phyloP scores from a whole-genome alignment of 2,329 filamentous ascomycete species.

The Ascochyta clinopodiicola region DNA sequence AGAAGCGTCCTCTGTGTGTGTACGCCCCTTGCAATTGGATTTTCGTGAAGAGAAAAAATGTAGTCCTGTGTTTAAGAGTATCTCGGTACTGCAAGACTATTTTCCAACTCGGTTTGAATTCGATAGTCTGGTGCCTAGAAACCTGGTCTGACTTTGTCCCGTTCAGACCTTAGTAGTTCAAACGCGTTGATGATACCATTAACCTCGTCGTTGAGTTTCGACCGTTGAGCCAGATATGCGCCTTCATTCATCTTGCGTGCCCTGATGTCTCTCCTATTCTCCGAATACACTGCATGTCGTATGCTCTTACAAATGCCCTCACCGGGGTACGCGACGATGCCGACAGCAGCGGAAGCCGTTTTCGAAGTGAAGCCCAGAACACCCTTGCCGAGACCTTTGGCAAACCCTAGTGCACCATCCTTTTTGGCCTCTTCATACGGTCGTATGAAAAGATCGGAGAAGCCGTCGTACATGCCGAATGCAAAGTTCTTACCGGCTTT shows the following conservation, averaged over 20 bases:
- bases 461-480: slow-evolving; percentile 41
- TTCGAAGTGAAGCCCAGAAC: slow-evolving; percentile 7
- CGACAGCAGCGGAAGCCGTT: slow-evolving; percentile 6
- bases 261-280: slow-evolving; percentile 7
- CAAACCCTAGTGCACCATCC: slow-evolving; percentile 41
- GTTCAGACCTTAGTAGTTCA: neutral
- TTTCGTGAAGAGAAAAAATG: too few species aligned
- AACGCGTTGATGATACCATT: slow-evolving; percentile 1
- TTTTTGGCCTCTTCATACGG: slow-evolving; percentile 42
- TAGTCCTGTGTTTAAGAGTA: neutral
- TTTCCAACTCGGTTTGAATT: neutral
- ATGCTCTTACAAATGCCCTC: slow-evolving; percentile 24
- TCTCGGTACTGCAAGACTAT: too few species aligned
- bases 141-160: neutral
- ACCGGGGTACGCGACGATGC: slow-evolving; percentile 25
- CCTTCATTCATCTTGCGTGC: slow-evolving; percentile 5
- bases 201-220: neutral
- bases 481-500: slow-evolving; percentile 45
- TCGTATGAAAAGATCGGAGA: slow-evolving; percentile 41
- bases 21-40: too few species aligned
- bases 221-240: neutral
- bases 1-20: neutral
- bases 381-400: slow-evolving; percentile 48
- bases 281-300: neutral
- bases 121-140: neutral